Evolutionary conservation across 139 green algal species (phyloP).

Genomic region (Haematococcus sp.): DNA sequence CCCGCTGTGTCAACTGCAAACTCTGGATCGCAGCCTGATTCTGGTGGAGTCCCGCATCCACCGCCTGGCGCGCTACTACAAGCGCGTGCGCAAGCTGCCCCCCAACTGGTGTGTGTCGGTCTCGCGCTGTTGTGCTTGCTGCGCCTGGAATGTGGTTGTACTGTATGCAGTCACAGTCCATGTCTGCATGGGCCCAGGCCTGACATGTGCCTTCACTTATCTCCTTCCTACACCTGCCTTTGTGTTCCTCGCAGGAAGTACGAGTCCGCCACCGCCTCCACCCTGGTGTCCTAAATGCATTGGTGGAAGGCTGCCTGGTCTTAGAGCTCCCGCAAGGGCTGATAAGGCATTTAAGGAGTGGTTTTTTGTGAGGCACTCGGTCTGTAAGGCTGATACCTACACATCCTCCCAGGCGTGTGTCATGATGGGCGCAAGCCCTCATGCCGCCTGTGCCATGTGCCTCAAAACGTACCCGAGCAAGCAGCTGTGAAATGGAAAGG

Average conservation of each 20-base stretch:
- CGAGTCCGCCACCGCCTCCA: constrained; percentile 91
- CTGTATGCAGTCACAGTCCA: background rate
- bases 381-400: too few relatives aligned
- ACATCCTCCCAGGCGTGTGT: too few relatives aligned
- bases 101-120: constrained; percentile 61
- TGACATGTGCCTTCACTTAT: too few relatives aligned
- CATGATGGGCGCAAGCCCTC: too few relatives aligned
- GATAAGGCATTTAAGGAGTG: too few relatives aligned
- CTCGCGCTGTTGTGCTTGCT: background rate
- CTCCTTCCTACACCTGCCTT: constrained; percentile 72
- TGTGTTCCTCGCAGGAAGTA: constrained; percentile 94
- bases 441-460: too few relatives aligned
- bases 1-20: background rate
- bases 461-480: too few relatives aligned
- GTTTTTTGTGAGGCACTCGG: too few relatives aligned
- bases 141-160: too few relatives aligned
- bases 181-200: constrained; percentile 19
- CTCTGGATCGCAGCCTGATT: constrained; percentile 68
- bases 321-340: too few relatives aligned
- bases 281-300: constrained; percentile 69
- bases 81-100: constrained; percentile 79
- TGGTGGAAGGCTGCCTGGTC: too few relatives aligned
- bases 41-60: constrained; percentile 97
- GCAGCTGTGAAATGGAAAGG: too few relatives aligned
- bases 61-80: constrained; percentile 99